Evolutionary conservation across 2,329 filamentous ascomycete species (phyloP).

Genomic region (Fusarium odoratissimum): DNA sequence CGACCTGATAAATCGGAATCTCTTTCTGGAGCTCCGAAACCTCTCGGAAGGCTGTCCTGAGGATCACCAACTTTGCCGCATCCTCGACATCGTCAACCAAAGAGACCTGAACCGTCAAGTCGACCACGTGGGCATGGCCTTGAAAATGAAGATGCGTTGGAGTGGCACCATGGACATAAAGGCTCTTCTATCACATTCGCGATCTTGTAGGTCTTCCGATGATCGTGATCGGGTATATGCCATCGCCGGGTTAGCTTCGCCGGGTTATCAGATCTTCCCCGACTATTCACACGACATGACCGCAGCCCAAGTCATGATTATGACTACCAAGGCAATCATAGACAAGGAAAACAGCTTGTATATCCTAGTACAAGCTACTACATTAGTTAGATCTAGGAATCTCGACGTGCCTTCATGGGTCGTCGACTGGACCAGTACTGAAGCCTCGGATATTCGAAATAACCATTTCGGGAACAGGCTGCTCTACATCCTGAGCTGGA

Average conservation of each 20-base stretch:
- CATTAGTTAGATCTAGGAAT: fast-evolving
- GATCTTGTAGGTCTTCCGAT: fast-evolving
- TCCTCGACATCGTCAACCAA: fast-evolving
- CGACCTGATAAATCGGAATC: fast-evolving
- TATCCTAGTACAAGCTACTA: fast-evolving
- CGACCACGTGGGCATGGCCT: fast-evolving
- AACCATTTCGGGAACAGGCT: neutral
- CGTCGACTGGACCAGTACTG: fast-evolving
- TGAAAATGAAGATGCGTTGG: fast-evolving
- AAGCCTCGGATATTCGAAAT: neutral
- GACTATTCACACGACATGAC: fast-evolving
- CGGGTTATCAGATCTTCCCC: fast-evolving
- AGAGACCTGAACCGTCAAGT: fast-evolving
- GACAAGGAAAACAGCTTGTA: fast-evolving
- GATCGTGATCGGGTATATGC: neutral
- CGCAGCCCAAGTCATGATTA: fast-evolving
- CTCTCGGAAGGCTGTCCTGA: neutral
- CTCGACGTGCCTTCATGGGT: neutral
- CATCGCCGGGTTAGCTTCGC: fast-evolving
- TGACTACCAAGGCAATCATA: neutral
- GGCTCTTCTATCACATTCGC: fast-evolving
- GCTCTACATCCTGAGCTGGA: fast-evolving
- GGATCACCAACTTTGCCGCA: neutral
- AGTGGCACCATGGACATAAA: fast-evolving
- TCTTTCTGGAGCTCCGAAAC: fast-evolving